A percentile compares a stretch with the other conserved stretches of the same genome.
Evolutionary conservation across 345 rosid genomes (phyloP).

Genomic region (Litchi chinensis): DNA sequence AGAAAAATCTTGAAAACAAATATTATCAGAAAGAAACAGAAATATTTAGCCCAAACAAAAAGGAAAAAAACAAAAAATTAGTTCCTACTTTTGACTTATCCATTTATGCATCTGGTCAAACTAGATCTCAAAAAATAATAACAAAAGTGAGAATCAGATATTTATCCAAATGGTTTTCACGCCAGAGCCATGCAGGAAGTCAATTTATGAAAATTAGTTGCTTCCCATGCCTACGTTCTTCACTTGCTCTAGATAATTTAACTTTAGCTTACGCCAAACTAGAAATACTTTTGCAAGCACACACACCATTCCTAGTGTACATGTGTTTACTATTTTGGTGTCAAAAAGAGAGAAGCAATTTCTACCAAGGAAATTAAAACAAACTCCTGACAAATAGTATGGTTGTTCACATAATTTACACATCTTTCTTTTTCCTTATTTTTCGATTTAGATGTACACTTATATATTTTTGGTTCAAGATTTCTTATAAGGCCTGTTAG

Average conservation of each 20-base stretch:
- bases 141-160: no score
- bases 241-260: background rate
- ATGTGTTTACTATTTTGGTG: background rate
- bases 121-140: background rate
- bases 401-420: background rate
- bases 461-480: background rate
- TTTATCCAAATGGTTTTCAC: background rate
- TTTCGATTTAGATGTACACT: background rate
- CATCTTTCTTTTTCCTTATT: background rate
- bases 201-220: background rate
- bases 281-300: background rate
- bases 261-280: background rate
- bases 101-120: background rate
- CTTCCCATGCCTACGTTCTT: background rate
- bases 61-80: background rate
- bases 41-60: conserved; percentile 1
- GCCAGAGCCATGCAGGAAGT: background rate
- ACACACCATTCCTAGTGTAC: background rate
- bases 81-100: background rate
- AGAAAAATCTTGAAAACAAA: background rate
- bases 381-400: background rate
- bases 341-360: background rate
- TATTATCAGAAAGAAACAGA: background rate
- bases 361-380: background rate
- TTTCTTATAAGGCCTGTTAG: background rate